These are phyloP conservation scores for Trichosanthes truncata DNA, from an alignment of 306 rosid genomes.

Conservation along the genomic window DNA sequence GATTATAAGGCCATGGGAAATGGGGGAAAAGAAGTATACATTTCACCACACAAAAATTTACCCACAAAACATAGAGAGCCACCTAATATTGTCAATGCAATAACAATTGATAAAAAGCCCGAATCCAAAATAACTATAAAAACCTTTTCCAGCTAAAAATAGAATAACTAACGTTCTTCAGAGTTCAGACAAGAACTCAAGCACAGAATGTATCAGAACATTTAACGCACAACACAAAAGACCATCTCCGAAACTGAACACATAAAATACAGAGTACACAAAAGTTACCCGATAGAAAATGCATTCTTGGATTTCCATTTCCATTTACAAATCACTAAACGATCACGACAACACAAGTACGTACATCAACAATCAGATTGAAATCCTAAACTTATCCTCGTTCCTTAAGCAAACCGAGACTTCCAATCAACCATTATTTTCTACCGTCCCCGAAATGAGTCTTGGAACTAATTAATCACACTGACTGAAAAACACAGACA, in stretches of 20 bases:
- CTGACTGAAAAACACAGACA: constrained; percentile 9
- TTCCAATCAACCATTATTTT: not conserved
- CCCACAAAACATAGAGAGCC: not conserved
- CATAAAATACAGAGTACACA: not conserved
- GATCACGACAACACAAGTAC: not conserved
- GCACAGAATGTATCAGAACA: not conserved
- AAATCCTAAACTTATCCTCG: not conserved
- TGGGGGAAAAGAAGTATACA: not conserved
- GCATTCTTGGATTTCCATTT: not conserved
- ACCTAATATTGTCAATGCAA: not conserved
- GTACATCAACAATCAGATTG: not conserved
- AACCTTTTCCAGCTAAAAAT: not conserved
- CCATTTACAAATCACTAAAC: constrained; percentile 10
- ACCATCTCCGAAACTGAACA: not conserved
- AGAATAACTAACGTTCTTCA: not conserved
- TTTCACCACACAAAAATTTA: not conserved
- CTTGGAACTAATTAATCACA: not conserved
- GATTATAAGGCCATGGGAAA: not conserved
- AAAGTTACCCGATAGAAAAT: not conserved
- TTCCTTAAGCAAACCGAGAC: not conserved
- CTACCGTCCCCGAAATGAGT: not conserved
- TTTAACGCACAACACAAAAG: not conserved
- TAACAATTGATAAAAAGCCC: not conserved
- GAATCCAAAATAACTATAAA: not conserved
- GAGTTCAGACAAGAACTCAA: not conserved